These are phyloP conservation scores for Stephania yunnanensis DNA, from an alignment of 164 flowering plant species.

Conservation along the genomic window DNA sequence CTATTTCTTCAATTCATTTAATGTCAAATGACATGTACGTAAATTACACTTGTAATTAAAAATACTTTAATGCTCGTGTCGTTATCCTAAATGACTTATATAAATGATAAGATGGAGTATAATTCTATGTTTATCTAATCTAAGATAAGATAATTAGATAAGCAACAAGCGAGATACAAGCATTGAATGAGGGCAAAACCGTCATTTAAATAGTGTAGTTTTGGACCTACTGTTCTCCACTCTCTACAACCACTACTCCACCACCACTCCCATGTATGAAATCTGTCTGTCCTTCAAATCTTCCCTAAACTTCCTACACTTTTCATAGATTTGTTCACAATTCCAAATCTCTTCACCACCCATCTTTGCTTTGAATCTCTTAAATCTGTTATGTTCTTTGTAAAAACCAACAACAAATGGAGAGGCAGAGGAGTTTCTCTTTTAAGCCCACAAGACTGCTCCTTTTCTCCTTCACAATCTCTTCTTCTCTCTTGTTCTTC, in stretches of 20 bases:
- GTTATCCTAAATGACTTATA: too few species aligned
- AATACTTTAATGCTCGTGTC: too few species aligned
- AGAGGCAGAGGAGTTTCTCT: constrained; percentile 71
- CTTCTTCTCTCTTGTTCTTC: constrained; percentile 41
- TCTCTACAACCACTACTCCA: background rate
- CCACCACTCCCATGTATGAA: background rate
- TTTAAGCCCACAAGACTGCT: constrained; percentile 49
- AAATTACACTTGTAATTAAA: too few species aligned
- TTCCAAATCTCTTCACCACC: background rate
- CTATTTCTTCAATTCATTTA: too few species aligned
- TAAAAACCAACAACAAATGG: constrained; percentile 34
- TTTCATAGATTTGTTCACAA: background rate
- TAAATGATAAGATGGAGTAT: too few species aligned
- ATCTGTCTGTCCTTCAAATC: background rate
- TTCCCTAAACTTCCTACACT: background rate
- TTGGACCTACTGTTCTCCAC: background rate
- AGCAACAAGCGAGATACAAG: background rate
- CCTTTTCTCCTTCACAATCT: constrained; percentile 43
- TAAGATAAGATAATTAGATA: too few species aligned
- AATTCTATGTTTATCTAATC: too few species aligned
- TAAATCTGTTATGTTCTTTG: background rate
- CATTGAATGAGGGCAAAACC: background rate
- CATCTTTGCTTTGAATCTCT: background rate
- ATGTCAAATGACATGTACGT: too few species aligned
- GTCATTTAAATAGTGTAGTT: background rate